Base-by-base conservation (phyloP, 2,329 filamentous ascomycete genomes). In the Cyphellophora attinorum region DNA sequence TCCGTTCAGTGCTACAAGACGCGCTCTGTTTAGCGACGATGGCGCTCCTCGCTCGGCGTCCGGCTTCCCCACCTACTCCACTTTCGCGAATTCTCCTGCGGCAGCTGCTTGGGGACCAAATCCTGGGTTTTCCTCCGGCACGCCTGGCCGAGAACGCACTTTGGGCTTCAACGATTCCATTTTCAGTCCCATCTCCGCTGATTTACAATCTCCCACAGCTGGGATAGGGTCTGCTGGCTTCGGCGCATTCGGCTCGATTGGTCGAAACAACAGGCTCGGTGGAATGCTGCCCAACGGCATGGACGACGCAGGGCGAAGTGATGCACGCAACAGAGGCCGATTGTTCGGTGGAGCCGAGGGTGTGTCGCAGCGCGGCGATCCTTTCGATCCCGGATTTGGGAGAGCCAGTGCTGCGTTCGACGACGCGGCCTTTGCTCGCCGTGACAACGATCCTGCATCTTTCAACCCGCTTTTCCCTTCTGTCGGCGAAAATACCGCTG, bases 261-360 rank as follows among this genome's bases (percentile, higher is more conserved):
- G 83, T 19, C 78, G 85, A 23, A 72, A 76, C 4, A 91, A 83
- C 64, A 93, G 88, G 58, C 68, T 95, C 25, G 82, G 83, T 2
- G 88, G 85, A 2, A 65, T 98, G 15, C 95, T 98, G 52, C 88
- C 89, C 6, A 65, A 78, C 2, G 79, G 81, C 4, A 88, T 93
- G 82, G 88, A 95, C 60, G 83, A 86, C 21, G 85, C 93, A 56
- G 88, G 93, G 81, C 82, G 86, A 40, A 57, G 59, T 27, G 64
- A 68, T 25, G 45, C 43, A 40, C 37, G 47, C 17, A 33, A 33
- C 21, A 31, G 16, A 13, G 31, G 25, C 6, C 25, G 32, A 5
- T 27, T 12, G 11, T 12, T 29, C 11, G 27, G 10, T 29, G 8
- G 21, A 8, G 8, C 21, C 8, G 21, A 25, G 8, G n/a, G 21